Base-by-base conservation (phyloP, 768 basidiomycete genomes). In the Boletus rex-veris region DNA sequence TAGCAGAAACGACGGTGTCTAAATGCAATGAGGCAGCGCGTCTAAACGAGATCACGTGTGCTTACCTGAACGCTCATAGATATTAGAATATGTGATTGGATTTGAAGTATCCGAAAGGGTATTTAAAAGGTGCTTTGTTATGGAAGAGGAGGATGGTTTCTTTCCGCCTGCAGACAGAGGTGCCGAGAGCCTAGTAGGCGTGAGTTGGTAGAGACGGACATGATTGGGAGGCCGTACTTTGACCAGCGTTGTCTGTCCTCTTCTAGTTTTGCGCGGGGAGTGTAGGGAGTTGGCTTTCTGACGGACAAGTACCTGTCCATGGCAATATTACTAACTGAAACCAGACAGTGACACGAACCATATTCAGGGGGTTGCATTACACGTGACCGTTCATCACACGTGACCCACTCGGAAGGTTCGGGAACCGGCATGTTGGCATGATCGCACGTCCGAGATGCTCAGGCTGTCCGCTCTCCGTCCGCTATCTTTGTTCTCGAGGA, bases 41-140 rank as follows among this genome's bases (percentile, higher is more conserved):
- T 24, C 36, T 19, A 55, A 26, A 36, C n/a, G 18, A 7, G 5
- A 41, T 30, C 12, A 26, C 39, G 35, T 28, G 15, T 36, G 53
- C 76, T 45, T 44, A 84, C 88, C 85, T 64, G 85, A 75, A 54
- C 85, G 80, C 39, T 83, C 73, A 48, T 72, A 73, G 54, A 82
- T 79, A 64, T 86, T 80, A 1, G 85, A 84, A 60, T 88, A 84
- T 1, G 89, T 90, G 47, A 92, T 89, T 2, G 91, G 91, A 65
- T 92, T 92, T 10, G 80, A 78, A 48, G 77, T 73, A 55, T 87
- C 78, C 15, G 75, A 66, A 42, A 93, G 75, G 0, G 84, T 88
- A 28, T 71, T 76, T 39, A 92, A 65, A 14, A 92, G 69, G 50
- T 82, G 77, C 50, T 75, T 82, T 12, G 82, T 88, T 37, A 88